Percentiles rank a stretch among this genome's conserved stretches.
phyloP scores from a whole-genome alignment of 2,329 filamentous ascomycete genomes.

The Beauveria caledonica region DNA sequence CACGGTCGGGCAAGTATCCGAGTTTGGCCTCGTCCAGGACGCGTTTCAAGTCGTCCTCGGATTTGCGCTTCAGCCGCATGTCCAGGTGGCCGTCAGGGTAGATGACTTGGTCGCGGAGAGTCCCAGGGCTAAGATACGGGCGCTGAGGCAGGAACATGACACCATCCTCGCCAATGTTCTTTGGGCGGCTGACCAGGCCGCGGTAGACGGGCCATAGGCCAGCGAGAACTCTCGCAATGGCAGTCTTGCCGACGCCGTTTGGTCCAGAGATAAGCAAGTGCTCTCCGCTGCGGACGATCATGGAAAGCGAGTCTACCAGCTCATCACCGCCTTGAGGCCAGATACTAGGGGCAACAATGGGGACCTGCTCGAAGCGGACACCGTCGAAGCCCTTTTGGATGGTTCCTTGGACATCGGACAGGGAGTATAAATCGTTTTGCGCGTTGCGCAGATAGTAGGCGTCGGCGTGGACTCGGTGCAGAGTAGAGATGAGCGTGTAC shows the following conservation, averaged over 20 bases:
- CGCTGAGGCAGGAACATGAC: conserved; percentile 98
- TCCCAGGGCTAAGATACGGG: conserved; percentile 86
- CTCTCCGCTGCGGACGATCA: conserved; percentile 84
- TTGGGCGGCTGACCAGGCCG: conserved; percentile 81
- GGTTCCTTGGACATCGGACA: conserved; percentile 88
- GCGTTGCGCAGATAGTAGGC: conserved; percentile 66
- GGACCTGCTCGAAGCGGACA: conserved; percentile 85
- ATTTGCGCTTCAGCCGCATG: conserved; percentile 74
- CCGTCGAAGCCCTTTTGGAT: conserved; percentile 93
- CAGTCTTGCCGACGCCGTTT: conserved; percentile 89
- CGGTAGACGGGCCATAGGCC: conserved; percentile 96
- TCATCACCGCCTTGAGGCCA: conserved; percentile 90
- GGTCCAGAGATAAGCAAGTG: conserved; percentile 92
- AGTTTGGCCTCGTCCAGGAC: conserved; percentile 78
- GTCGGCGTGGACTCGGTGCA: conserved; percentile 87
- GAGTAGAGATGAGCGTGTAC: conserved; percentile 88
- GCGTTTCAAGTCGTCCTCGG: conserved; percentile 67
- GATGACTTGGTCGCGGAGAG: conserved; percentile 91
- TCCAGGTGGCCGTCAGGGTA: conserved; percentile 93
- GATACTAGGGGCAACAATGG: conserved; percentile 78
- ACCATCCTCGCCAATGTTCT: conserved; percentile 71
- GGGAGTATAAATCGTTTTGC: conserved; percentile 73
- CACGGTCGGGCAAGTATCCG: conserved; percentile 81
- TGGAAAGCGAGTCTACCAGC: conserved; percentile 76
- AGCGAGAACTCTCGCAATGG: conserved; percentile 78